These are phyloP conservation scores for Leptographium galeiforme DNA, from an alignment of 2,329 filamentous ascomycete genomes.

Conservation along the genomic window DNA sequence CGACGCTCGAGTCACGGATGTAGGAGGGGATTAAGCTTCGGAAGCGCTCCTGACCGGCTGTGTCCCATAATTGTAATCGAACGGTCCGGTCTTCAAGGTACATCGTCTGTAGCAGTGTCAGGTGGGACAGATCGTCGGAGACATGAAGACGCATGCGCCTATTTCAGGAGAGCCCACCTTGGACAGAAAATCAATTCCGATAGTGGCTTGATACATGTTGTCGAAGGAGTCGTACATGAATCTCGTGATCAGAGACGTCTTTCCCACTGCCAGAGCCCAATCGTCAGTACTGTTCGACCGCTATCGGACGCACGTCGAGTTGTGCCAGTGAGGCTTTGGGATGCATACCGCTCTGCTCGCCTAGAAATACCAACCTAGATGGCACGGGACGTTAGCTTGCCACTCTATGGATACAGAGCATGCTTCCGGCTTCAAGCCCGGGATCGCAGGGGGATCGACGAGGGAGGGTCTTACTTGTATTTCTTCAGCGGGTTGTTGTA, in stretches of 20 bases:
- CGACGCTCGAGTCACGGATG: slow-evolving; percentile 94
- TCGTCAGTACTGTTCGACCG: not conserved
- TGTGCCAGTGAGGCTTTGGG: not conserved
- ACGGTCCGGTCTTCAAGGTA: slow-evolving; percentile 98
- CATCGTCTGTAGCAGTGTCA: slow-evolving; percentile 58
- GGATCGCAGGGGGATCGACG: not conserved
- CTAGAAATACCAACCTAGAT: slow-evolving; percentile 80
- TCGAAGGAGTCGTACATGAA: slow-evolving; percentile 99
- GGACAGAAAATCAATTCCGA: slow-evolving; percentile 97
- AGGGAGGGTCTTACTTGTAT: slow-evolving; percentile 63
- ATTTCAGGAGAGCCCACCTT: slow-evolving; percentile 47
- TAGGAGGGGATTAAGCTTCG: slow-evolving; percentile 95
- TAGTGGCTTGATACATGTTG: slow-evolving; percentile 98
- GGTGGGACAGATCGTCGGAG: not conserved
- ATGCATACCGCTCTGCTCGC: slow-evolving; percentile 84
- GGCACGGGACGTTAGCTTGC: slow-evolving; percentile 3
- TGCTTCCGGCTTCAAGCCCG: not conserved
- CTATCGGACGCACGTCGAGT: not conserved
- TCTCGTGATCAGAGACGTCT: slow-evolving; percentile 94
- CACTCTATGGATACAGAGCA: not conserved
- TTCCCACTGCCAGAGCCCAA: slow-evolving; percentile 58
- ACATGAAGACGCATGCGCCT: not conserved
- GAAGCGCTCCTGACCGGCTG: slow-evolving; percentile 93
- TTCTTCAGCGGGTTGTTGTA: slow-evolving; percentile 99
- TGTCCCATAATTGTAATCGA: slow-evolving; percentile 95